Evolutionary conservation across 2,329 filamentous ascomycete genomes (phyloP).

Genomic region (Purpureocillium lavendulum): DNA sequence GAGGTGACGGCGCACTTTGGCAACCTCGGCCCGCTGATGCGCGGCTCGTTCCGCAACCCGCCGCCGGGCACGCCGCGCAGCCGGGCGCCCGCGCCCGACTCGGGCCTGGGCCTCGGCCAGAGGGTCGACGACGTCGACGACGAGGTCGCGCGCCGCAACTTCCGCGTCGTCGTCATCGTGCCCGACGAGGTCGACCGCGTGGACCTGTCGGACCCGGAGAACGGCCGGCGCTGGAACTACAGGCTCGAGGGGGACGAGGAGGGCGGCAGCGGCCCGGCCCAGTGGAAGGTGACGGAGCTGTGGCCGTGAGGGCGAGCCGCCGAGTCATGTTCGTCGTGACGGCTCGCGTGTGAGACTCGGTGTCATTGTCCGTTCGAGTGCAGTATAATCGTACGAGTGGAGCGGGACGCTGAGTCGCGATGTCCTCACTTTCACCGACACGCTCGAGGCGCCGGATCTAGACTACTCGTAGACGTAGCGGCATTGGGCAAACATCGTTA

Average conservation of each 20-base stretch:
- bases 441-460: no score
- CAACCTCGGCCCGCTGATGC: conserved; percentile 73
- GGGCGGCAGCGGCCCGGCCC: conserved; percentile 16
- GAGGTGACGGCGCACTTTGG: conserved; percentile 87
- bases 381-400: no score
- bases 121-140: conserved; percentile 67
- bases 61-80: conserved; percentile 55
- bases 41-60: conserved; percentile 68
- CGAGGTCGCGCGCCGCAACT: conserved; percentile 61
- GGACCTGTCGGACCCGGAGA: conserved; percentile 60
- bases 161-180: conserved; percentile 74
- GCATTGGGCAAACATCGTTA: no score
- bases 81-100: conserved; percentile 35
- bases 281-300: conserved; percentile 61
- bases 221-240: conserved; percentile 59
- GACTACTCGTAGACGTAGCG: no score
- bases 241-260: conserved; percentile 39
- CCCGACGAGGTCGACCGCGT: conserved; percentile 70
- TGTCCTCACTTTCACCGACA: no score
- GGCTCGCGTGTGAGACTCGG: no score
- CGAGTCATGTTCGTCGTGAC: background rate
- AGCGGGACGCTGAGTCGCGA: no score
- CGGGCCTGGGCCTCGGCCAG: conserved; percentile 42
- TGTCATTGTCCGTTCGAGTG: no score
- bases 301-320: conserved; percentile 47